Conservation (phyloP, 1,139 yeast species). For the Candida albicans region DNA sequence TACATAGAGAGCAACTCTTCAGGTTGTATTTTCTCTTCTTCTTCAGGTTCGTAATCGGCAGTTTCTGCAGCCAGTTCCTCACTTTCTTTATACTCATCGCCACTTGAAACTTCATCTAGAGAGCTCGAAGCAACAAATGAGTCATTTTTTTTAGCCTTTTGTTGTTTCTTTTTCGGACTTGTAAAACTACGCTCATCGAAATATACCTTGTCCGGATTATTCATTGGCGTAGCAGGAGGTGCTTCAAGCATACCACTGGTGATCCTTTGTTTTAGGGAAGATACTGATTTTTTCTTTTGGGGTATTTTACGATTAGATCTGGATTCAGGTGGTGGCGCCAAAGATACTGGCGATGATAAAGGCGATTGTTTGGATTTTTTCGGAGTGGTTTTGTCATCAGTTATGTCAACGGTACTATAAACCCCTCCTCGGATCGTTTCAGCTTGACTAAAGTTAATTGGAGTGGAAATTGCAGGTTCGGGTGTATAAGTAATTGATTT, state of each 20-base stretch:
- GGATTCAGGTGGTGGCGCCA: slow-evolving; percentile 36
- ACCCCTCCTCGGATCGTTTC: slow-evolving; percentile 1
- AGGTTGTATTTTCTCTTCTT: slow-evolving; percentile 1
- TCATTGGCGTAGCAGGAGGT: slow-evolving; percentile 20
- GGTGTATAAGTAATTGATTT: slow-evolving; percentile 1
- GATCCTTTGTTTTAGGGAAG: slow-evolving; percentile 38
- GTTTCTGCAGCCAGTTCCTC: neutral
- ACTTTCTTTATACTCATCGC: neutral
- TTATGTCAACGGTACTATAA: neutral
- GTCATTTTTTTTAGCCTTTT: neutral
- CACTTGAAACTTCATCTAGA: neutral
- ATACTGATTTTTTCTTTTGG: slow-evolving; percentile 25
- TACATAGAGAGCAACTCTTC: neutral
- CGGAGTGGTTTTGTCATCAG: slow-evolving; percentile 20
- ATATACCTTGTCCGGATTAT: neutral
- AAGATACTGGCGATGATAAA: slow-evolving; percentile 17
- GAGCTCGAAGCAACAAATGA: neutral
- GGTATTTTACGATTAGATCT: slow-evolving; percentile 21
- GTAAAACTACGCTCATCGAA: neutral
- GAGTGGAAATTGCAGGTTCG: slow-evolving; percentile 2
- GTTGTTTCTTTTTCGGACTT: neutral
- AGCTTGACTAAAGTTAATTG: neutral
- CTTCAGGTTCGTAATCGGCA: slow-evolving; percentile 1
- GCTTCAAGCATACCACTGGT: slow-evolving; percentile 65
- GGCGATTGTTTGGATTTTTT: slow-evolving; percentile 5